Base-by-base conservation (phyloP, 2,329 filamentous ascomycete genomes). In the Colletotrichum nymphaeae region DNA sequence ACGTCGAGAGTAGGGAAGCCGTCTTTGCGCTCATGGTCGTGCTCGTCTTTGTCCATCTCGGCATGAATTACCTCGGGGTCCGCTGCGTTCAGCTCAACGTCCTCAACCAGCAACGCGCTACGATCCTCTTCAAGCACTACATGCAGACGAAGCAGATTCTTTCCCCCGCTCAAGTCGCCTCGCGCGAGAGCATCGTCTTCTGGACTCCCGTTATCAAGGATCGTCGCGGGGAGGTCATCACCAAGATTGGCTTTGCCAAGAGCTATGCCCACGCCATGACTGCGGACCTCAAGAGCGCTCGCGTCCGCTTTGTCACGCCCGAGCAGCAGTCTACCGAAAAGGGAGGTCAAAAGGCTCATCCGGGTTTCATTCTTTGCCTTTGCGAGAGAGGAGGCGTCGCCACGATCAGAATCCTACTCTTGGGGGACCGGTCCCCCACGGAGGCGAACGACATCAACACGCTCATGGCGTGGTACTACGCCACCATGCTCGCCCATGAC, bases 11-110 rank as follows among this genome's bases (percentile, higher is more conserved):
- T 62, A 91, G 92, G 69, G 81, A 86, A 16, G 90, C 92, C 11
- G 97, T 97, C 49, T 95, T 95, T 90, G 86, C 85, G 59, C 87
- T 92, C 70, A 91, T 98, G 84, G 83, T 95, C 1, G 75, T 90
- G 3, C 88, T 98, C 24, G 88, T 98, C 19, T 85, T 90, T 14
- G 85, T 94, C 7, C 97, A 98, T 82, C 88, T 98, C 7, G 89
- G 88, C 79, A 95, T 93, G 77, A 98, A 98, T 82, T 96, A 97
- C 81, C 88, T 91, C 42, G 97, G 95, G 55, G 96, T 99, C 5
- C 89, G 93, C 74, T 89, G 93, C 62, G 95, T 99, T 19, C 92
- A 91, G 80, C 94, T 98, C 92, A 89, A 90, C 52, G 94, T 91
- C 7, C 86, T 98, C 46, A 98, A 98, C 83, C 89, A 94, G 26